Conservation (phyloP, 1,284 basidiomycete species). For the Mycena citricolor region DNA sequence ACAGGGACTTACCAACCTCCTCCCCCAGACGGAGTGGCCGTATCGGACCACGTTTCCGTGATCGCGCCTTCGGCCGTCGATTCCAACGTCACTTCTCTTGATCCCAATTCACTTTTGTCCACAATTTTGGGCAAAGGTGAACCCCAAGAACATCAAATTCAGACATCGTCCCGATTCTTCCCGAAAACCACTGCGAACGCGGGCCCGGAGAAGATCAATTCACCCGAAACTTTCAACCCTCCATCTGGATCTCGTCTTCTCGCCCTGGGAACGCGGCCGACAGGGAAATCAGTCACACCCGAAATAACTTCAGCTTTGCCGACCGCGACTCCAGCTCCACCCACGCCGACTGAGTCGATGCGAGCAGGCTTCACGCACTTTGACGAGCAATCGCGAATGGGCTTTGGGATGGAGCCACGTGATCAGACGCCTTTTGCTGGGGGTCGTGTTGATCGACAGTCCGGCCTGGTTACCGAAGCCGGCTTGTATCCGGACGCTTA, state of each 20-base stretch:
- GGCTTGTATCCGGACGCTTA: conserved; percentile 17
- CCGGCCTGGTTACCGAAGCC: conserved; percentile 17
- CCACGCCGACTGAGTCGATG: conserved; percentile 25
- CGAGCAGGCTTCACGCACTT: conserved; percentile 56
- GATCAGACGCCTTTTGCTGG: conserved; percentile 21
- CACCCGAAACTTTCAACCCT: conserved; percentile 52
- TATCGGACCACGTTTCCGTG: conserved; percentile 1
- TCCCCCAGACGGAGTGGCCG: conserved; percentile 3
- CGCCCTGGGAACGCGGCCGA: conserved; percentile 57
- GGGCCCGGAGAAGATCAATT: conserved; percentile 21
- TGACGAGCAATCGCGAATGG: conserved; percentile 42
- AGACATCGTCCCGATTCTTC: conserved; percentile 38
- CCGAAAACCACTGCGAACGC: conserved; percentile 32
- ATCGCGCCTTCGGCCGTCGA: conserved; percentile 2
- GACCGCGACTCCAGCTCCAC: conserved; percentile 12
- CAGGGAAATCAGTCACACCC: conserved; percentile 7
- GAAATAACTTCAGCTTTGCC: conserved; percentile 11
- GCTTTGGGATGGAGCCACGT: conserved; percentile 36
- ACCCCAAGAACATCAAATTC: conserved; percentile 30
- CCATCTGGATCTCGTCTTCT: conserved; percentile 71
- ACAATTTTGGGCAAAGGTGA: conserved; percentile 22
- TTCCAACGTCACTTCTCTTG: conserved; percentile 8
- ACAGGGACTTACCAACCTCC: conserved; percentile 1
- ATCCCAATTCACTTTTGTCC: conserved; percentile 21
- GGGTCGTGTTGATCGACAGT: conserved; percentile 18